Base-by-base conservation (phyloP, 2,329 filamentous ascomycete genomes). In the Blumeria hordei region DNA sequence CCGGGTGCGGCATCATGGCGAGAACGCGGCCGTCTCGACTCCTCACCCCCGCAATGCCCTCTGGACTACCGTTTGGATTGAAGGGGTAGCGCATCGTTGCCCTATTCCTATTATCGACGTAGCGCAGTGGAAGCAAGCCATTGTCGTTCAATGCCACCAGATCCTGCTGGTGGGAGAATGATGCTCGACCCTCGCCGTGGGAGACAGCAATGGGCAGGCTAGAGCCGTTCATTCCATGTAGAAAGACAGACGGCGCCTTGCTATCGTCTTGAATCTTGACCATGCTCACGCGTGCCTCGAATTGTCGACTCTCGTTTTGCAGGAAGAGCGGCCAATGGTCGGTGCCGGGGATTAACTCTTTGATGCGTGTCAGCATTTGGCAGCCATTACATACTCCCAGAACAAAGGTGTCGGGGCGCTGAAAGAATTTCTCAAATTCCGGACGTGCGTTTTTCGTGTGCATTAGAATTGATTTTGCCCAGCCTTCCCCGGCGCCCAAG, bases 381-480 rank as follows among this genome's bases (percentile, higher is more conserved):
- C 92, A 96, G 53, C 92, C 92, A 67, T 98, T 98, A 75, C 92
- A 96, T 36, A 96, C 87, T 62, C 92, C 92, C 0, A 98, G 75
- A 0, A 87, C 75, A 68, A 98, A 96, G 0, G 92, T 96, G 65
- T 95, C 87, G 4, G 81, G 77, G 34, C 92, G 79, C 60, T 80
- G 75, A 71, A 96, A 96, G 75, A 95, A 96, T 52, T 72, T 69
- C 63, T 83, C 72, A 70, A 96, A 95, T 61, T 90, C 84, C 56
- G 75, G 73, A 44, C 88, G 79, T 1, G 76, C 75, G 44, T 82
- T 81, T 56, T 82, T 71, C 28, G 76, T 76, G 69, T 96, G 87
- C 67, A 93, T 77, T 16, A 96, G 76, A 41, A 96, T 88, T 1
- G 85, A 90, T 69, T 93, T 88, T 4, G 92, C 87, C 92, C 92